A percentile compares a stretch with the other conserved stretches of the same genome.
These are phyloP conservation scores for Orychophragmus violaceus DNA, from an alignment of 345 rosid species.

Conservation along the genomic window DNA sequence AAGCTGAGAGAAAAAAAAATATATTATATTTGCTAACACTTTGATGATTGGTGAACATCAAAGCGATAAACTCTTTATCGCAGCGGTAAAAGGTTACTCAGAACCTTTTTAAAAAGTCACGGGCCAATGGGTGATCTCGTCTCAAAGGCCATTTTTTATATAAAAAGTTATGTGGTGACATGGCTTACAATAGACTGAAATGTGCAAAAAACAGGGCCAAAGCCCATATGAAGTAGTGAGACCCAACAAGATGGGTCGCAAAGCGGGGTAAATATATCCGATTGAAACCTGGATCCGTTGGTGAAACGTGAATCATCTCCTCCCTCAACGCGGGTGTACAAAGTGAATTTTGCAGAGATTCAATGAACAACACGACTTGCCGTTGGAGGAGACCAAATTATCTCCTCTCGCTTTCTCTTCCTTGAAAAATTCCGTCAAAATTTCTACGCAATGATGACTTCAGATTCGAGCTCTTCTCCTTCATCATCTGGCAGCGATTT, in stretches of 20 bases:
- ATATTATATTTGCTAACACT: too few relatives aligned
- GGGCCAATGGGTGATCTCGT: too few relatives aligned
- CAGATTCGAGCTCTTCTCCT: slow-evolving; percentile 29
- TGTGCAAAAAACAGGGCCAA: background rate
- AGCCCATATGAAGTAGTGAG: background rate
- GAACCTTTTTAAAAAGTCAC: too few relatives aligned
- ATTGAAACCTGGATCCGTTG: slow-evolving; percentile 2
- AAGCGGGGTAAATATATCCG: slow-evolving; percentile 10
- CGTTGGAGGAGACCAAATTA: too few relatives aligned
- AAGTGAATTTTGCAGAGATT: slow-evolving; percentile 10
- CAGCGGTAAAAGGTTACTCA: too few relatives aligned
- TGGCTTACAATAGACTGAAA: too few relatives aligned
- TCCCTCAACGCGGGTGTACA: slow-evolving; percentile 5
- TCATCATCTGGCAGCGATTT: slow-evolving; percentile 24
- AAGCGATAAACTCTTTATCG: too few relatives aligned
- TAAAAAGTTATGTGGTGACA: too few relatives aligned
- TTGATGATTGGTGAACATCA: too few relatives aligned
- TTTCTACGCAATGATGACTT: slow-evolving; percentile 6
- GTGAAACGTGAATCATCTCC: slow-evolving; percentile 9
- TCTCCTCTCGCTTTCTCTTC: background rate
- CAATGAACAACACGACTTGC: too few relatives aligned
- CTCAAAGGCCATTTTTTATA: too few relatives aligned
- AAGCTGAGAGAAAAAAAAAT: too few relatives aligned
- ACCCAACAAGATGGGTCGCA: background rate
- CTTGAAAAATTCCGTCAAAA: background rate